Evolutionary conservation across 2,329 filamentous ascomycete species (phyloP).

Genomic region (Fusarium sp.): DNA sequence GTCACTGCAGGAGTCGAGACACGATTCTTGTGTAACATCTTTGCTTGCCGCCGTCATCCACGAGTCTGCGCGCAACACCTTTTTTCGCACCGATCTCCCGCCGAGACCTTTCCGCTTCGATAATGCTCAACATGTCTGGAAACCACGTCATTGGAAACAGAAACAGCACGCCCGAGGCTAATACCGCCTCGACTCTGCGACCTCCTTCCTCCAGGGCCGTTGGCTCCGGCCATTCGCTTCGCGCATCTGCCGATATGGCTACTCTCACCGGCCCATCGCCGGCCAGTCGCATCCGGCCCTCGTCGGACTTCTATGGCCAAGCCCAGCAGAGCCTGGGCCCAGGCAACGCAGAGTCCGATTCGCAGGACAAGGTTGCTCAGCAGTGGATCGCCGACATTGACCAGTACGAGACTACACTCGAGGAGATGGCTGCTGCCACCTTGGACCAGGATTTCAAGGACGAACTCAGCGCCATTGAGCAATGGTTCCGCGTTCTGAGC

Average conservation of each 20-base stretch:
- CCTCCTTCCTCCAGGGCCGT: constrained; percentile 84
- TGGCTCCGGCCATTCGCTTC: constrained; percentile 85
- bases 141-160: constrained; percentile 82
- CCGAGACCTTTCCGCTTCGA: constrained; percentile 30
- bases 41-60: constrained; percentile 31
- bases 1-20: constrained; percentile 78
- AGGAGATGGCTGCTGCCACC: constrained; percentile 99
- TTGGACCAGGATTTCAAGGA: constrained; percentile 99
- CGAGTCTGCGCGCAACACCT: constrained; percentile 32
- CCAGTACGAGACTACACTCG: constrained; percentile 97
- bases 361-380: constrained; percentile 92
- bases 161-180: constrained; percentile 96
- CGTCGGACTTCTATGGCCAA: constrained; percentile 94
- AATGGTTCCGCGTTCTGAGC: constrained; percentile 98
- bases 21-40: constrained; percentile 46
- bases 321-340: constrained; percentile 76
- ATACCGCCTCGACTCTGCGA: constrained; percentile 83
- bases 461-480: constrained; percentile 97
- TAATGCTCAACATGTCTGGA: constrained; percentile 74
- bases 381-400: constrained; percentile 99
- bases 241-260: constrained; percentile 96
- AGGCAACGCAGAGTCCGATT: constrained; percentile 78
- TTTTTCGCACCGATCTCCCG: constrained; percentile 17
- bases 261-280: constrained; percentile 76
- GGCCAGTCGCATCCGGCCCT: constrained; percentile 87